Base-by-base conservation (phyloP, 805 yeast species). In the Trichomonascus vanleenenianus region DNA sequence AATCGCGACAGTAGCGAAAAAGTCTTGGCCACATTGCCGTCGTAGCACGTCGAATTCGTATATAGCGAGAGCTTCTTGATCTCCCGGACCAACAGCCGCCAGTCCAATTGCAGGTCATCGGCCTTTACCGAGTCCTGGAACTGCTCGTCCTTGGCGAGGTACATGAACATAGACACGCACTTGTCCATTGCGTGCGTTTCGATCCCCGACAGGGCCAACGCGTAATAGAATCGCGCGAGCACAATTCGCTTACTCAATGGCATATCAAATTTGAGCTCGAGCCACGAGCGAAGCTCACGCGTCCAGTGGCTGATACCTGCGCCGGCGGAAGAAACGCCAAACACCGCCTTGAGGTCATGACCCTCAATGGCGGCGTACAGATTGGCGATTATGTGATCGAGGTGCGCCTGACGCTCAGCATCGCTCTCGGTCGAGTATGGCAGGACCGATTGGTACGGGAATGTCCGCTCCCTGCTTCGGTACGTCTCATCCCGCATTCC, bases 231-330 rank as follows among this genome's bases (percentile, higher is more conserved):
- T 45, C 70, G 69, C 0, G 86, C 79, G 36, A 91, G 69, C 1
- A 76, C 66, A 18, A 79, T 71, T 44, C 88, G 73, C 40, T 81
- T 63, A 1, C 70, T 53, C 10, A 86, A 55, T 0, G 98, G 97
- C 67, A 91, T 72, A 43, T 83, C 83, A 56, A 83, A 79, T 55
- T 85, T 85, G 78, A 83, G 81, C 54, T 75, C 76, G 44, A 87
- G 61, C 76, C 96, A 83, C 35, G 83, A 81, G 42, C 78, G 74
- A 50, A 91, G 71, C 60, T 88, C 97, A 44, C 83, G 80, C 0
- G 96, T 83, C 95, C 96, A 89, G 48, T 83, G 85, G 44, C 81
- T 74, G 6, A 87, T 82, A 39, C 81, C 74, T 5, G 84, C 79
- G 12, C 34, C 19, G 5, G 85, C 81, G 0, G 93, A 65, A 11